Percentiles rank a stretch among this genome's conserved stretches.
These are phyloP conservation scores for Sporisorium scitamineum DNA, from an alignment of 1,284 basidiomycete genomes.

Conservation along the genomic window DNA sequence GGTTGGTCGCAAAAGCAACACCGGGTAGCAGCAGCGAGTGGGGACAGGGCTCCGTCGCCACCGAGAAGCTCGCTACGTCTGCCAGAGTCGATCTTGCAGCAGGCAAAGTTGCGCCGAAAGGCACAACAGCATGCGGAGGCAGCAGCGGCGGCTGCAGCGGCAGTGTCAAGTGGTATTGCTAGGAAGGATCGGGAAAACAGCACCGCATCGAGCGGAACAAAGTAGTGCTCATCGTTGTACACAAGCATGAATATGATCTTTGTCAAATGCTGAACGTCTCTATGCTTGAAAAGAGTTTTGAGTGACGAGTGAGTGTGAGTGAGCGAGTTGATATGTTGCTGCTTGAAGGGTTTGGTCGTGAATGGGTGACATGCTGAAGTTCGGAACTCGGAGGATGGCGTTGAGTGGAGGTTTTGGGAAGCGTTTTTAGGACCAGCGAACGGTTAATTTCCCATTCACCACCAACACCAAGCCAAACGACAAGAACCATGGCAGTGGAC, in stretches of 20 bases:
- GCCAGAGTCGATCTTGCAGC: conserved; percentile 27
- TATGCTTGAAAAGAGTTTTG: background rate
- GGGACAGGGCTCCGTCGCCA: conserved; percentile 4
- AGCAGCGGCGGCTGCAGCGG: conserved; percentile 26
- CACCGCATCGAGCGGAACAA: background rate
- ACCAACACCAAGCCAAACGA: no score
- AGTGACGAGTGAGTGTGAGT: background rate
- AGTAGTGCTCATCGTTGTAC: background rate
- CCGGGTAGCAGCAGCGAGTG: background rate
- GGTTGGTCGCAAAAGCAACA: conserved; percentile 3
- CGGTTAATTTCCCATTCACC: no score
- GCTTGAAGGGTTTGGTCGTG: no score
- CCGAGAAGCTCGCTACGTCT: conserved; percentile 17
- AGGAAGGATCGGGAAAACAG: conserved; percentile 28
- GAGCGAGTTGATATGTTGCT: no score
- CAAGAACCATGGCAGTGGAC: background rate
- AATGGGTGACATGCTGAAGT: no score
- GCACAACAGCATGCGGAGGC: conserved; percentile 17
- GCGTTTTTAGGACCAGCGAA: no score
- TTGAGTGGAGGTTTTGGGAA: no score
- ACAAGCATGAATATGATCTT: background rate
- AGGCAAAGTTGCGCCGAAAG: conserved; percentile 22
- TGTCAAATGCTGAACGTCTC: background rate
- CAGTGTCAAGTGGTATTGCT: conserved; percentile 34
- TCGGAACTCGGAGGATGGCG: no score